Evolutionary conservation across 2,329 filamentous ascomycete species (phyloP), one percentile per base, ranked within the genome.

Genomic region (Corynespora cassiicola): DNA sequence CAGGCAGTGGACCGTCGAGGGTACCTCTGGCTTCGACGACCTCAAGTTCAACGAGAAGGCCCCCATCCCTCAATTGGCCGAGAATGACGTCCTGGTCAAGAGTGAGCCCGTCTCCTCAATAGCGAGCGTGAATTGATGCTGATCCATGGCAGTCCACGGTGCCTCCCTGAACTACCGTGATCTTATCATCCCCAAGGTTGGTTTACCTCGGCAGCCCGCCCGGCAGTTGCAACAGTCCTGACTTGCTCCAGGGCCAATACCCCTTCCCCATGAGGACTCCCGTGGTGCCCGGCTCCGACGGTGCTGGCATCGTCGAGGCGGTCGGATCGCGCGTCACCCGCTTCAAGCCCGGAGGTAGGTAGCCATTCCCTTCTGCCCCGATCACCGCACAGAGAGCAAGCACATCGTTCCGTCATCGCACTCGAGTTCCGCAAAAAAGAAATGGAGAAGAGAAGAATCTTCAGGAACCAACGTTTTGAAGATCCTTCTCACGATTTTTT

Each of bases 21-120:
- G 75, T 49, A 70, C 75, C 25, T 76, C 74, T 34, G 80, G 74
- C 52, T 85, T 88, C 54, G 80, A 87, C 30, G 74, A 73, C 26
- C 74, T 90, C 54, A 78, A 80, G 52, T 69, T 76, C 42, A 75
- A 82, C 33, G 72, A 76, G 31, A 66, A 71, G 24, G 75, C 69
- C 0, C 56, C 75, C 1, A 58, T 88, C 3, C 82, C 85, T 10
- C 68, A 81, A 49, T 59, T 86, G 1, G 86, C 86, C 30, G 85
- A 89, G 37, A 79, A 80, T 45, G 82, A 91, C 17, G 85, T 90
- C 5, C 75, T 91, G 21, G 82, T 91, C 52, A 86, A 85, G 66
- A 74, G 73, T 74, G 58, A 36, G 63, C 36, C 6, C 19, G 21
- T 26, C 11, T 17, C 11, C 9, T 24, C 32, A 11, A 19, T 17